Evolutionary conservation across 495 filamentous ascomycete genomes (phyloP).

Genomic region (Mycothermus thermophilus): DNA sequence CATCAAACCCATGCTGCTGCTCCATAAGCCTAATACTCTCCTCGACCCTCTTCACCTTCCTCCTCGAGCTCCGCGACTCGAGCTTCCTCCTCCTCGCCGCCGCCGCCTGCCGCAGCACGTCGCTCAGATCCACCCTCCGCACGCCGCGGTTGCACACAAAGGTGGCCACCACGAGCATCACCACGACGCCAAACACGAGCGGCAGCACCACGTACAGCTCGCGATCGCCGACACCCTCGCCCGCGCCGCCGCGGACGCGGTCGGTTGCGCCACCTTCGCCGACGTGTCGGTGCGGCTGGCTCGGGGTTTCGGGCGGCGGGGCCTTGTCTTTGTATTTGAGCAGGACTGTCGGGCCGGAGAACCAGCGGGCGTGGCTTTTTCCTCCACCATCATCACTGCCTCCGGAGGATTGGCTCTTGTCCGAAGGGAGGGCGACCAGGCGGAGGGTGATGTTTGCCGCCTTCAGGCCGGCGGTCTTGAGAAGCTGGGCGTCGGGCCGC

Average conservation of each 20-base stretch:
- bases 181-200: slow-evolving; percentile 23
- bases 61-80: not conserved
- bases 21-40: slow-evolving; percentile 27
- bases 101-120: slow-evolving; percentile 24
- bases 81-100: not conserved
- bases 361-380: too few species aligned
- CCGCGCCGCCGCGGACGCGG: too few species aligned
- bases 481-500: slow-evolving; percentile 14
- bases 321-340: slow-evolving; percentile 13
- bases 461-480: slow-evolving; percentile 11
- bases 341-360: slow-evolving; percentile 21
- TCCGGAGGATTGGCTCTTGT: slow-evolving; percentile 3
- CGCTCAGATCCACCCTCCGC: slow-evolving; percentile 23
- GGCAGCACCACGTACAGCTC: slow-evolving; percentile 30
- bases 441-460: slow-evolving; percentile 29
- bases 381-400: too few species aligned
- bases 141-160: slow-evolving; percentile 25
- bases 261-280: too few species aligned
- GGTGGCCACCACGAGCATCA: slow-evolving; percentile 18
- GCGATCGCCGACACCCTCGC: slow-evolving; percentile 10
- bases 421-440: slow-evolving; percentile 18
- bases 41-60: slow-evolving; percentile 9
- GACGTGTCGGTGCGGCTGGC: too few species aligned
- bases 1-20: too few species aligned
- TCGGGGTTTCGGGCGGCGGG: too few species aligned